These are phyloP conservation scores for Neofusicoccum ribis DNA, from an alignment of 2,329 filamentous ascomycete species.

Conservation along the genomic window DNA sequence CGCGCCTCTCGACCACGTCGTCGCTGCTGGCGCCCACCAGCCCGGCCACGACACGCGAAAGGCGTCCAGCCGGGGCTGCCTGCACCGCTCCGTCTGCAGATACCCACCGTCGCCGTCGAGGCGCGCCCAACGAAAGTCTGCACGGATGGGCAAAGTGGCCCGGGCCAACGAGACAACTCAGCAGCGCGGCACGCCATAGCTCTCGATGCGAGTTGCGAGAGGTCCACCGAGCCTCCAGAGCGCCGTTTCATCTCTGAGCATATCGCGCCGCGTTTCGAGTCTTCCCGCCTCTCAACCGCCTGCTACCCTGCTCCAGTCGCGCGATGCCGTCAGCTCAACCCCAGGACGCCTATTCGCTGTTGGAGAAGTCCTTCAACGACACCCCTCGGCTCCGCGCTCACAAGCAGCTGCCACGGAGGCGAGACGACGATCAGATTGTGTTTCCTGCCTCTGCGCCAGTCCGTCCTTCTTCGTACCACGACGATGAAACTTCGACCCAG, in stretches of 20 bases:
- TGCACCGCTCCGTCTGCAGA: constrained; percentile 10
- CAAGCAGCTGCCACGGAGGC: constrained; percentile 30
- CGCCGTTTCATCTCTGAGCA: constrained; percentile 6
- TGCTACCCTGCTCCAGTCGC: neutral
- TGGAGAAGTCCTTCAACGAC: constrained; percentile 34
- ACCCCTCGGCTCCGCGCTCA: constrained; percentile 29
- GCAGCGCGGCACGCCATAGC: constrained; percentile 4
- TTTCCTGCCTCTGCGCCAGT: constrained; percentile 29
- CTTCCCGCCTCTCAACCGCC: constrained; percentile 4
- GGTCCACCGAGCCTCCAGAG: constrained; percentile 1
- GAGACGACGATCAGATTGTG: constrained; percentile 29
- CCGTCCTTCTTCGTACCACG: constrained; percentile 23
- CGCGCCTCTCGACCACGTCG: neutral
- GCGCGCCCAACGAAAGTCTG: neutral
- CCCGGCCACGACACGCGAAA: neutral
- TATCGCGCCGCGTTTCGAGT: constrained; percentile 10
- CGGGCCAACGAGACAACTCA: constrained; percentile 10
- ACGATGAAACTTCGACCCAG: constrained; percentile 32
- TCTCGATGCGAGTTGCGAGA: constrained; percentile 2
- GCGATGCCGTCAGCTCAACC: constrained; percentile 22
- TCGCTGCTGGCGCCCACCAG: neutral
- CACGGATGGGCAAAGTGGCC: constrained; percentile 1
- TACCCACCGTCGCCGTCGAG: constrained; percentile 6
- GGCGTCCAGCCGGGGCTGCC: constrained; percentile 8
- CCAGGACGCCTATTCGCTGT: constrained; percentile 30